A percentile compares a stretch with the other conserved stretches of the same genome.
Conservation (phyloP, 164 flowering plant species). For the Chimonanthus salicifolius region DNA sequence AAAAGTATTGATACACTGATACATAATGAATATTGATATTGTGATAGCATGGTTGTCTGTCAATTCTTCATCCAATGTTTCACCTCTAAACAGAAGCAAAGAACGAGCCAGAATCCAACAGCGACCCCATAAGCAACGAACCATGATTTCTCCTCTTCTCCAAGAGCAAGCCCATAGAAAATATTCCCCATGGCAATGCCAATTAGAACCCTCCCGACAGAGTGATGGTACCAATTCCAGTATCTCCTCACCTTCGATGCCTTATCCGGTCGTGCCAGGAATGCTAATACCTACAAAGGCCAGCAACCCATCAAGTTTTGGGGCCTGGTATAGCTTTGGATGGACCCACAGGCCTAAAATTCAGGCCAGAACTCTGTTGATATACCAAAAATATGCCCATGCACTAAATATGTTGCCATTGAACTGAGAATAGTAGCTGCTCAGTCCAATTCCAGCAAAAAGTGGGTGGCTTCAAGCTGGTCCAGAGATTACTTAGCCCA, state of each 20-base stretch:
- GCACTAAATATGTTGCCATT: too few species aligned
- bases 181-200: conserved; percentile 40
- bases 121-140: conserved; percentile 43
- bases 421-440: background rate
- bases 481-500: background rate
- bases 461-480: background rate
- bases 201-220: conserved; percentile 43
- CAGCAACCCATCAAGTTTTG: background rate
- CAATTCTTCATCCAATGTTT: conserved; percentile 13
- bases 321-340: background rate
- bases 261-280: conserved; percentile 47
- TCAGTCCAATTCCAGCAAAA: background rate
- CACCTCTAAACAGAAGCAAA: conserved; percentile 35
- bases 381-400: background rate
- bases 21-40: background rate
- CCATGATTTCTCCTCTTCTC: conserved; percentile 41
- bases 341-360: background rate
- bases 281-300: conserved; percentile 38
- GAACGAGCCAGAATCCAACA: conserved; percentile 26
- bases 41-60: background rate
- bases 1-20: too few species aligned
- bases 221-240: conserved; percentile 73
- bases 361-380: background rate
- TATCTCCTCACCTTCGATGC: conserved; percentile 47
- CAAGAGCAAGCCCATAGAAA: conserved; percentile 67